Conservation (phyloP, 768 basidiomycete genomes). For the Tylopilus felleus region DNA sequence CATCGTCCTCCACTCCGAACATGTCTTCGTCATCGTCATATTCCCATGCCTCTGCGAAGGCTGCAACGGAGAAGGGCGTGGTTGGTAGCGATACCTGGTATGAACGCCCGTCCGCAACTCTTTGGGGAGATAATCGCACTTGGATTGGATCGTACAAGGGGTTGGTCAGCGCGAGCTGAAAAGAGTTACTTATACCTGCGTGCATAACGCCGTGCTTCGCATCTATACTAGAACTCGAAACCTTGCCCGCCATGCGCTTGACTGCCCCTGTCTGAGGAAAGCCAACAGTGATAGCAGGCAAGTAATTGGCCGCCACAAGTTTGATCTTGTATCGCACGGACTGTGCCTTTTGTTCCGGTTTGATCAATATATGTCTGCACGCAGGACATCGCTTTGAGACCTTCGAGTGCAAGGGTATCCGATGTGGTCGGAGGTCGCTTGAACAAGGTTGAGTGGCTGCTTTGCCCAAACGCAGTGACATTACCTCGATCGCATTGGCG, state of each 20-base stretch:
- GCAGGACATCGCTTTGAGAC: conserved; percentile 92
- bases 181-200: conserved; percentile 78
- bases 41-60: conserved; percentile 97
- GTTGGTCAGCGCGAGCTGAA: conserved; percentile 89
- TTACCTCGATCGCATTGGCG: conserved; percentile 61
- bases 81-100: conserved; percentile 82
- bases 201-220: conserved; percentile 46
- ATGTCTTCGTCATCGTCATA: conserved; percentile 91
- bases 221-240: conserved; percentile 34
- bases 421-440: conserved; percentile 82
- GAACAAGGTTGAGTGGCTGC: conserved; percentile 1
- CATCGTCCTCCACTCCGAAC: conserved; percentile 53
- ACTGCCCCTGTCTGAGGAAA: conserved; percentile 54
- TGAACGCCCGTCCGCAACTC: conserved; percentile 41
- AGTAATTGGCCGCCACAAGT: conserved; percentile 90
- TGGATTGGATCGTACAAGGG: conserved; percentile 95
- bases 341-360: conserved; percentile 96
- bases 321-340: conserved; percentile 97
- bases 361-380: conserved; percentile 95
- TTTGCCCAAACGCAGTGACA: neutral
- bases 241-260: conserved; percentile 38
- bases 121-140: conserved; percentile 79
- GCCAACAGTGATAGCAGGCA: conserved; percentile 77
- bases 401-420: conserved; percentile 91
- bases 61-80: conserved; percentile 74